These are phyloP conservation scores for Pochonia chlamydosporia DNA, from an alignment of 2,329 filamentous ascomycete species.

Conservation along the genomic window DNA sequence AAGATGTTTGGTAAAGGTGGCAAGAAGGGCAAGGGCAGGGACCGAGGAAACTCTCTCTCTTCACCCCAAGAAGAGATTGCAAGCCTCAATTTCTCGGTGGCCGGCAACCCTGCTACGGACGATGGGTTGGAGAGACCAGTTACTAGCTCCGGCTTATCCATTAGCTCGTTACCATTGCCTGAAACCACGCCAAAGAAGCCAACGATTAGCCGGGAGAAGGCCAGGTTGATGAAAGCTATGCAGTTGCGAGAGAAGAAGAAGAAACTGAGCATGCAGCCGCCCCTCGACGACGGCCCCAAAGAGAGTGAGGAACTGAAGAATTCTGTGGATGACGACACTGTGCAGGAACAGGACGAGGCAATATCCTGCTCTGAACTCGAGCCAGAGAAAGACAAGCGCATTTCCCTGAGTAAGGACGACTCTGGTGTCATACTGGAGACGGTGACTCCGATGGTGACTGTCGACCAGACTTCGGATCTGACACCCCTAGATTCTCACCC, in stretches of 20 bases:
- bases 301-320: slow-evolving; percentile 12
- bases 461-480: slow-evolving; percentile 42
- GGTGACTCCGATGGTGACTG: slow-evolving; percentile 31
- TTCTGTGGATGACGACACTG: slow-evolving; percentile 8
- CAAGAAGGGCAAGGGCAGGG: slow-evolving; percentile 37
- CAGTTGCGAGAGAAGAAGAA: slow-evolving; percentile 81
- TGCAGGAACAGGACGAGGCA: slow-evolving; percentile 14
- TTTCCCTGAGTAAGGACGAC: slow-evolving; percentile 42
- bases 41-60: slow-evolving; percentile 14
- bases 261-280: slow-evolving; percentile 21
- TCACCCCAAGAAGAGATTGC: slow-evolving; percentile 30
- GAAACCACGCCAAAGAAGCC: slow-evolving; percentile 37
- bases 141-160: slow-evolving; percentile 40
- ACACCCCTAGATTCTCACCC: slow-evolving; percentile 52
- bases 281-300: background rate
- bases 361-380: slow-evolving; percentile 18
- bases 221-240: slow-evolving; percentile 88
- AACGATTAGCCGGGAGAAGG: slow-evolving; percentile 79
- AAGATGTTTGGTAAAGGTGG: slow-evolving; percentile 59
- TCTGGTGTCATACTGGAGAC: slow-evolving; percentile 49
- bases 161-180: slow-evolving; percentile 31
- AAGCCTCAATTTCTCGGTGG: slow-evolving; percentile 28
- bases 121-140: slow-evolving; percentile 24
- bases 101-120: slow-evolving; percentile 12
- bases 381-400: slow-evolving; percentile 24